Evolutionary conservation across 1,139 yeast species (phyloP).

Genomic region (Kurtzmaniella natalensis): DNA sequence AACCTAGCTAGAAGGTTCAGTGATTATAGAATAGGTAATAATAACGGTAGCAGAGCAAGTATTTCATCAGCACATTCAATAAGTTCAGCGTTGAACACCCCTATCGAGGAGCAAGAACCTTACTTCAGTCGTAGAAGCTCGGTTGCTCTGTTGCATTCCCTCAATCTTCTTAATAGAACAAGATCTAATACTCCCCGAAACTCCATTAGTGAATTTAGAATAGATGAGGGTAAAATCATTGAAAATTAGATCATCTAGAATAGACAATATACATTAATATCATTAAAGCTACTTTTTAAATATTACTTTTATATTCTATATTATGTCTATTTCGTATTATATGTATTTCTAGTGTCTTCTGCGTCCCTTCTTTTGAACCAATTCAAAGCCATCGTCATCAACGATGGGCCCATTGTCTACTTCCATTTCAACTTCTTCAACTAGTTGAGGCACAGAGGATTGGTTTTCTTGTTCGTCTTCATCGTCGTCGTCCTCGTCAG

Average conservation of each 20-base stretch:
- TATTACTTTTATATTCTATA: not conserved
- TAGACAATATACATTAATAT: too few species aligned
- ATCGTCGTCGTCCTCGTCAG: constrained; percentile 43
- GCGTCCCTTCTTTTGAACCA: constrained; percentile 68
- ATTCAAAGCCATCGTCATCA: constrained; percentile 91
- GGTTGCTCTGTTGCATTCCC: constrained; percentile 37
- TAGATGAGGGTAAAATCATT: constrained; percentile 3
- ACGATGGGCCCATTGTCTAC: constrained; percentile 57
- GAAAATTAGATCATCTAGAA: too few species aligned
- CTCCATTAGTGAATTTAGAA: constrained; percentile 24
- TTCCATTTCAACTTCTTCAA: constrained; percentile 36
- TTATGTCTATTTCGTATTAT: constrained; percentile 1
- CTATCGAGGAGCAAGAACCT: constrained; percentile 29
- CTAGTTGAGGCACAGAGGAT: constrained; percentile 19
- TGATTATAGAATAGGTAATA: constrained; percentile 30
- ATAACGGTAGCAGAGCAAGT: constrained; percentile 19
- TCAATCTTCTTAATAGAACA: constrained; percentile 38
- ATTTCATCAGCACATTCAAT: constrained; percentile 18
- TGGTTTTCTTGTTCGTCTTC: constrained; percentile 37
- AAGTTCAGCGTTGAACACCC: constrained; percentile 20
- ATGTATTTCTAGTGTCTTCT: constrained; percentile 11
- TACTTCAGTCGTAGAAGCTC: constrained; percentile 26
- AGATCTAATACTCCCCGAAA: constrained; percentile 38
- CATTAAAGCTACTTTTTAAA: too few species aligned
- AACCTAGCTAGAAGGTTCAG: constrained; percentile 44